phyloP scores from a whole-genome alignment of 192 early-diverging fungal species.

The Umbelopsis ramanniana region DNA sequence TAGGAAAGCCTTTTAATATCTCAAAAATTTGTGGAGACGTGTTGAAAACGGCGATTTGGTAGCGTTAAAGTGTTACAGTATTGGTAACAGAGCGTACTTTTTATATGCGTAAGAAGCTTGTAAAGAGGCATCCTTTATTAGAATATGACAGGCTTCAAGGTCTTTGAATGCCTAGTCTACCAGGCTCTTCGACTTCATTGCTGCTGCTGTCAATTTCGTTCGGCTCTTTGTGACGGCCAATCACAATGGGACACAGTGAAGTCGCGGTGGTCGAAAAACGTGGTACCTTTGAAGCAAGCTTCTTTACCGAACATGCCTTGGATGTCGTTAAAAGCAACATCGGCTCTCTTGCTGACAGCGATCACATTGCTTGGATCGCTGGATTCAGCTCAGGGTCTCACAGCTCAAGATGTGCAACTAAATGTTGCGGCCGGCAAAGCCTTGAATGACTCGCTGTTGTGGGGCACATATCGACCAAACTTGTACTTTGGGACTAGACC shows the following conservation, averaged over 20 bases:
- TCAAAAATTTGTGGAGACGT: too few relatives aligned
- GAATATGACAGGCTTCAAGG: too few relatives aligned
- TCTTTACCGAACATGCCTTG: conserved; percentile 12
- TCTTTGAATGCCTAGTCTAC: too few relatives aligned
- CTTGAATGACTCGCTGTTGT: conserved; percentile 58
- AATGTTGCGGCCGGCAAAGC: conserved; percentile 18
- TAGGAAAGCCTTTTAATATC: too few relatives aligned
- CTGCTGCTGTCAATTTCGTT: neutral
- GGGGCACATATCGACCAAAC: conserved; percentile 93
- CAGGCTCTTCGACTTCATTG: neutral
- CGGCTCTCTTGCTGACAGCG: conserved; percentile 1
- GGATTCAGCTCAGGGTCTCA: conserved; percentile 2
- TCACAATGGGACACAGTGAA: conserved; percentile 10
- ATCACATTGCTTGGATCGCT: conserved; percentile 4
- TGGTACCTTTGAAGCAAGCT: neutral
- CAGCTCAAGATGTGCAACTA: conserved; percentile 1
- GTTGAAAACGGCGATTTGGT: too few relatives aligned
- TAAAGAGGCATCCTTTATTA: too few relatives aligned
- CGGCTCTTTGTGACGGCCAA: conserved; percentile 13
- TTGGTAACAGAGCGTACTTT: too few relatives aligned
- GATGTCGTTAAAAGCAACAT: conserved; percentile 15
- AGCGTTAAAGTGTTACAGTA: too few relatives aligned
- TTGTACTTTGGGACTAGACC: conserved; percentile 92
- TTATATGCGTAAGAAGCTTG: too few relatives aligned
- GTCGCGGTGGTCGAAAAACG: conserved; percentile 1